Evolutionary conservation across 768 basidiomycete genomes (phyloP), one percentile per base, ranked within the genome.

Genomic region (Podaxis sp.): DNA sequence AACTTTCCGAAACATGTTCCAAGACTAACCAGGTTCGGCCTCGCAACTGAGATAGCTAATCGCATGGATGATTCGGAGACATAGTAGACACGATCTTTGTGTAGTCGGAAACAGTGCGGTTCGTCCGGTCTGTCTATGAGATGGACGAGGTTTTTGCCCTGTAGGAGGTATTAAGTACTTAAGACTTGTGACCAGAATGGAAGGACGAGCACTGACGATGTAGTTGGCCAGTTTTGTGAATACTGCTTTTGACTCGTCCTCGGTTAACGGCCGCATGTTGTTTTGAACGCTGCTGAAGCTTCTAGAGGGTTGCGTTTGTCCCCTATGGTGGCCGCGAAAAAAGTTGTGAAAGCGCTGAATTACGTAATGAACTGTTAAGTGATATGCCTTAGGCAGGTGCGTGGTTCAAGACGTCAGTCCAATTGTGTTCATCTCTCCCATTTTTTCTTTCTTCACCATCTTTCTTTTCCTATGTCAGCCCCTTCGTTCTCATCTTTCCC

Each of bases 1-100:
- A 98, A 99, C 72, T 97, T 98, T 64, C 97, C 97, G 64, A 98
- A 90, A 76, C 95, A 98, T 63, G 95, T 98, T 44, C 97, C 97
- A 21, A 98, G 80, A 61, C 89, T 90, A 72, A 98, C 80, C 61
- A 99, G 88, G 70, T 94, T 97, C 35, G 91, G 90, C 50, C 96
- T 84, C 21, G 96, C 95, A 55, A 98, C 85, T 0, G 93, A 95
- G 55, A 94, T 94, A 52, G 89, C 89, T 23, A 96, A 82, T 53
- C 93, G 91, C 88, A 98, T 96, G 7, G 93, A 90, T 0, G 91
- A 85, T 68, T 98, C 92, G 4, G 97, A 95, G 59, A 95, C 94
- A 80, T 98, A 98, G 80, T 87, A 98, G 18, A 99, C 95, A 57
- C 94, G 82, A 73, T 96, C 96, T 68, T 86, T 92, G 70, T 98